Conservation (phyloP, 2,329 filamentous ascomycete species). For the Xylaria sp. region DNA sequence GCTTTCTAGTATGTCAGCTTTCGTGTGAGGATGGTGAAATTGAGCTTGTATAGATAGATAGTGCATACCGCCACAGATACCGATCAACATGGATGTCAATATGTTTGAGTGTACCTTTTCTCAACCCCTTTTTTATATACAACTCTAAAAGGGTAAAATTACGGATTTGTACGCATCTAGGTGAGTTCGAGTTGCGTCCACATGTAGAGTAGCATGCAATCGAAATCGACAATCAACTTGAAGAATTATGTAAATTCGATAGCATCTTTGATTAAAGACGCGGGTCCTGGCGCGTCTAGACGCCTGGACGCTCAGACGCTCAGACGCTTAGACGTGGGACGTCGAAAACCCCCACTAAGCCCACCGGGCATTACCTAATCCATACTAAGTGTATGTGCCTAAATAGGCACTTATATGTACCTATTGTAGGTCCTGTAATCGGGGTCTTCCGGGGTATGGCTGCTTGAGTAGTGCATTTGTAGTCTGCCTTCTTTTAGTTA, state of each 20-base stretch:
- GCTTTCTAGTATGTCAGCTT: constrained; percentile 56
- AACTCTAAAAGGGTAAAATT: neutral
- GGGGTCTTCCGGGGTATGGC: neutral
- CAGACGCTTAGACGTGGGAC: neutral
- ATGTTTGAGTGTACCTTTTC: neutral
- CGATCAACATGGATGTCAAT: constrained; percentile 69
- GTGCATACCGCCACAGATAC: constrained; percentile 75
- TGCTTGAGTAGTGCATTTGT: neutral
- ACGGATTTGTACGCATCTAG: neutral
- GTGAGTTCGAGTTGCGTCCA: neutral
- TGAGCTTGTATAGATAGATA: constrained; percentile 6
- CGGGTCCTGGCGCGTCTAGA: constrained; percentile 18
- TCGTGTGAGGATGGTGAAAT: neutral
- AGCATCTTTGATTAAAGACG: neutral
- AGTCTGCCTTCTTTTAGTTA: neutral
- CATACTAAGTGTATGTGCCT: neutral
- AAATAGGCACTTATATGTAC: neutral
- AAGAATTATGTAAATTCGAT: constrained; percentile 7
- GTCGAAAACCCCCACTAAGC: neutral
- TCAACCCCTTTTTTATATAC: neutral
- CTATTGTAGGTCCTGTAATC: constrained; percentile 4
- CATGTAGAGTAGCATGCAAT: no score
- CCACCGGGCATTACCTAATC: constrained; percentile 11
- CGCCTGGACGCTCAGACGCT: constrained; percentile 9
- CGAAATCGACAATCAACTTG: neutral